These are phyloP conservation scores for Colletotrichum melonis DNA, from an alignment of 2,329 filamentous ascomycete genomes.

Conservation along the genomic window DNA sequence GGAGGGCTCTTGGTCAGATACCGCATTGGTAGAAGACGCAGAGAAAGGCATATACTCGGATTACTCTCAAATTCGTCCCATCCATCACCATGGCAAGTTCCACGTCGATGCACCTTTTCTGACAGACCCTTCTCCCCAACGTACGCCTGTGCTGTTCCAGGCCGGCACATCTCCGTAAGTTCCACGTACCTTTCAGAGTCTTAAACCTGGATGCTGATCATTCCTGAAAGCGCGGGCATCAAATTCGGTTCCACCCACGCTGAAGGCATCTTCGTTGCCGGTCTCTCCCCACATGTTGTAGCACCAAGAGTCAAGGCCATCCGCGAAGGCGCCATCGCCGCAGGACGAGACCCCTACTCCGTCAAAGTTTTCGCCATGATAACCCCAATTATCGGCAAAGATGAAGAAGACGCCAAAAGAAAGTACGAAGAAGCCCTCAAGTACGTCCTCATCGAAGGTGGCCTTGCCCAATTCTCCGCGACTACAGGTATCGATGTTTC, in stretches of 20 bases:
- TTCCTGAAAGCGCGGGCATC: slow-evolving; percentile 56
- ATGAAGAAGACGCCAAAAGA: slow-evolving; percentile 62
- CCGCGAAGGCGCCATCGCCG: slow-evolving; percentile 58
- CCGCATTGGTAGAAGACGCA: slow-evolving; percentile 5
- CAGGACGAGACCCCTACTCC: slow-evolving; percentile 65
- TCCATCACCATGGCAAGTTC: slow-evolving; percentile 23
- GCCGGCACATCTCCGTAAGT: slow-evolving; percentile 62
- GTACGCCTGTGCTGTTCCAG: slow-evolving; percentile 68
- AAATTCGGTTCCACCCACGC: slow-evolving; percentile 68
- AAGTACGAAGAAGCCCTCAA: slow-evolving; percentile 63
- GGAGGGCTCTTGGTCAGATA: slow-evolving; percentile 27
- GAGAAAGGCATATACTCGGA: slow-evolving; percentile 16
- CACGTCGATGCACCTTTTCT: slow-evolving; percentile 24
- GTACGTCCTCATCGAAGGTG: slow-evolving; percentile 64
- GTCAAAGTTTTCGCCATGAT: slow-evolving; percentile 67
- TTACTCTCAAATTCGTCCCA: slow-evolving; percentile 13
- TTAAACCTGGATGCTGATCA: neutral
- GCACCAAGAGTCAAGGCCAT: slow-evolving; percentile 64
- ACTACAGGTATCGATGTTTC: slow-evolving; percentile 72
- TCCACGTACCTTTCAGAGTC: neutral
- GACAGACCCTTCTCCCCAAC: slow-evolving; percentile 63
- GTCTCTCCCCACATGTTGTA: slow-evolving; percentile 61
- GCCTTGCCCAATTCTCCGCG: slow-evolving; percentile 65
- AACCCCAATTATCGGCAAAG: slow-evolving; percentile 60
- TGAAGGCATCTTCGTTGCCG: slow-evolving; percentile 69